Evolutionary conservation across 2,329 filamentous ascomycete genomes (phyloP), one percentile per base, ranked within the genome.

Genomic region (Colletotrichum liaoningense): DNA sequence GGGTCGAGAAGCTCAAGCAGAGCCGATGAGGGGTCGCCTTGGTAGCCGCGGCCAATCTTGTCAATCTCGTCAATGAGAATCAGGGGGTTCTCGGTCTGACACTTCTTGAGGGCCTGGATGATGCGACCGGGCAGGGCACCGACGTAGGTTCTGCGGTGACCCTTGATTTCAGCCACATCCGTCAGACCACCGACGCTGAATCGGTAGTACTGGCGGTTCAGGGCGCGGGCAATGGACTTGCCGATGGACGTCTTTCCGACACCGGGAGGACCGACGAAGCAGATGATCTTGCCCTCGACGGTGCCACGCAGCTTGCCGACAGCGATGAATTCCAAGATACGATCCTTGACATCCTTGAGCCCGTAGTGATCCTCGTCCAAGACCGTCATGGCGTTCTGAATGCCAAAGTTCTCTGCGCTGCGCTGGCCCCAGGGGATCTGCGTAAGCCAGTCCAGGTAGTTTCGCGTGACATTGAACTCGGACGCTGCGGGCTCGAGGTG

Each of bases 231-330:
- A 78, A 99, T 98, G 0, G 95, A 98, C 83, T 99, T 99, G 81
- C 97, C 97, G 77, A 99, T 99, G 83, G 95, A 98, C 3, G 97
- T 99, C 88, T 99, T 99, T 79, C 97, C 97, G 30, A 99, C 97
- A 86, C 97, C 97, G 22, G 97, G 97, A 65, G 97, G 97, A 1
- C 97, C 97, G 68, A 99, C 97, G 80, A 99, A 96, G 84, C 97
- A 99, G 52, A 99, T 87, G 67, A 99, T 99, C 86, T 99, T 99
- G 81, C 97, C 97, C 83, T 99, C 97, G 0, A 99, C 97, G 0
- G 96, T 98, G 54, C 97, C 97, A 60, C 97, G 93, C 33, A 99
- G 91, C 85, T 99, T 99, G 46, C 97, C 97, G 5, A 99, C 97
- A 0, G 97, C 97, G 78, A 99, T 99, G 80, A 99, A 99, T 81